A percentile compares a stretch with the other conserved stretches of the same genome.
Conservation (phyloP, 208 protist genomes). For the Wallacemonas sp. region DNA sequence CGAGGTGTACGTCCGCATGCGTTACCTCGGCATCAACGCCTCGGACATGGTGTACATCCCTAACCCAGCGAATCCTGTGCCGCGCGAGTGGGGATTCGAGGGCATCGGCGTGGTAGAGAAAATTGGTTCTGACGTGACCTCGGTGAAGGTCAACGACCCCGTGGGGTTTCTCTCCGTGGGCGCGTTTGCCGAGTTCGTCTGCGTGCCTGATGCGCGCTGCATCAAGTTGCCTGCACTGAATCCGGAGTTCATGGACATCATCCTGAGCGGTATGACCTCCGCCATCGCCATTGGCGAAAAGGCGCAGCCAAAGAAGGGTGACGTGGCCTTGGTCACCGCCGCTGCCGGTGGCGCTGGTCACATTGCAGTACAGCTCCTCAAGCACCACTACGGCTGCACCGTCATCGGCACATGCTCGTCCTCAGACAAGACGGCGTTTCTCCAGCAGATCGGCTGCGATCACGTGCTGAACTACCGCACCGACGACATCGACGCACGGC, state of each 20-base stretch:
- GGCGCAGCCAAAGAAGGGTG: slow-evolving; percentile 31
- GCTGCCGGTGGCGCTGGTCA: slow-evolving; percentile 87
- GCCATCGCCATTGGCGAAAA: slow-evolving; percentile 64
- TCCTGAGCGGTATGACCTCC: slow-evolving; percentile 70
- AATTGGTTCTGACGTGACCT: slow-evolving; percentile 38
- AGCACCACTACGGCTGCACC: slow-evolving; percentile 71
- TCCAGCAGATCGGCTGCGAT: slow-evolving; percentile 81
- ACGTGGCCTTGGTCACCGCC: slow-evolving; percentile 78
- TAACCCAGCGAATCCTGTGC: slow-evolving; percentile 44
- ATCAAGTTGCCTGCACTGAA: slow-evolving; percentile 38
- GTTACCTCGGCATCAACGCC: slow-evolving; percentile 73
- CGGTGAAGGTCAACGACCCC: slow-evolving; percentile 34
- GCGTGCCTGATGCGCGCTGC: slow-evolving; percentile 24
- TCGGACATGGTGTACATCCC: slow-evolving; percentile 66
- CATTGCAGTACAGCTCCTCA: slow-evolving; percentile 89
- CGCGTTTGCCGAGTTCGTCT: slow-evolving; percentile 53
- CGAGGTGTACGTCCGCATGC: slow-evolving; percentile 45
- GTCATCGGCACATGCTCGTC: slow-evolving; percentile 90
- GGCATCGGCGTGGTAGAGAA: slow-evolving; percentile 57
- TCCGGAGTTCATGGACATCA: slow-evolving; percentile 39
- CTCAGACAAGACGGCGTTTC: slow-evolving; percentile 63
- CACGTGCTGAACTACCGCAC: slow-evolving; percentile 83
- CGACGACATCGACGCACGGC: slow-evolving; percentile 45
- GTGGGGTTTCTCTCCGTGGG: slow-evolving; percentile 53
- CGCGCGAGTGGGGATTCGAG: slow-evolving; percentile 83